A percentile compares a stretch with the other conserved stretches of the same genome.
Evolutionary conservation across 1,139 yeast species (phyloP).

Genomic region (Saccharomyces hybrid): DNA sequence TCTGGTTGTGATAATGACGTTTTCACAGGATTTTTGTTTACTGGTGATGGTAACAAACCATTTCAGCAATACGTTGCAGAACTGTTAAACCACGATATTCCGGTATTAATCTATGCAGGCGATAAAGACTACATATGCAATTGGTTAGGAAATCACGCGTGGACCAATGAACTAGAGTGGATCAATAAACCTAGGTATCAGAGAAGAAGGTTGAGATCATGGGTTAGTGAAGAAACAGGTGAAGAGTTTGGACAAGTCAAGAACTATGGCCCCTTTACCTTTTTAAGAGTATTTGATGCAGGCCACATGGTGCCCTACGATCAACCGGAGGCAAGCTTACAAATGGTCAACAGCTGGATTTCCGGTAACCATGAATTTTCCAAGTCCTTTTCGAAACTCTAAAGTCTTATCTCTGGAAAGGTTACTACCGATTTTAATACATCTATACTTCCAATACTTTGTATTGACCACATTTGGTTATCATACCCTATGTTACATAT

Average conservation of each 20-base stretch:
- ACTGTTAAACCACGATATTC: conserved; percentile 50
- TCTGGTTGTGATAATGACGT: conserved; percentile 81
- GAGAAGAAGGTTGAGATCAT: conserved; percentile 35
- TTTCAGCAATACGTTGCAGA: conserved; percentile 55
- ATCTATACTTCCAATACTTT: background rate
- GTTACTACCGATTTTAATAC: background rate
- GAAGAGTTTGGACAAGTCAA: conserved; percentile 53
- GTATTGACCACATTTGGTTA: too few relatives aligned
- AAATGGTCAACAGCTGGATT: conserved; percentile 76
- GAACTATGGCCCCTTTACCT: conserved; percentile 47
- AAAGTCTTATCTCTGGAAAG: background rate
- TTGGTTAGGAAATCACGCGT: conserved; percentile 80
- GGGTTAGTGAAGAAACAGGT: conserved; percentile 34
- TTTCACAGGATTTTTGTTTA: conserved; percentile 72
- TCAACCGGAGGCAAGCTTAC: conserved; percentile 67
- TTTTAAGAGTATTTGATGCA: conserved; percentile 55
- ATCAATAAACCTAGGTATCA: conserved; percentile 46
- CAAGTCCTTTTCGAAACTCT: background rate
- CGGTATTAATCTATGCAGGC: conserved; percentile 75
- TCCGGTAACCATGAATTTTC: background rate
- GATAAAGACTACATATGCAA: conserved; percentile 81
- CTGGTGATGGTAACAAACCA: conserved; percentile 91
- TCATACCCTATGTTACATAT: too few relatives aligned
- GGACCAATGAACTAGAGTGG: conserved; percentile 68
- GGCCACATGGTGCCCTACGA: conserved; percentile 79